Percentiles rank a stretch among this genome's conserved stretches.
Conservation (phyloP, 768 basidiomycete species). For the Amanita exitialis region DNA sequence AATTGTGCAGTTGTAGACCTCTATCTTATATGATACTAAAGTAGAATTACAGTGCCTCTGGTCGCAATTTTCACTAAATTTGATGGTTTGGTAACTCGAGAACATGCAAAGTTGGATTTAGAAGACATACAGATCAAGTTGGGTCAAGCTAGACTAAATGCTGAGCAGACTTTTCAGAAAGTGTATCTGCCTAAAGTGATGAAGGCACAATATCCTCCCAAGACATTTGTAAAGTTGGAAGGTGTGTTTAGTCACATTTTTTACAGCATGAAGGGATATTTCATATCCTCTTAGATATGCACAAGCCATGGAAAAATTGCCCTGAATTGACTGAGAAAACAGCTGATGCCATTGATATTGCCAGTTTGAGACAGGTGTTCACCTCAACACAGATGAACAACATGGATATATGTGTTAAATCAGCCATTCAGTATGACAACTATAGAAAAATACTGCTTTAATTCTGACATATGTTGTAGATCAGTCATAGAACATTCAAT, state of each 20-base stretch:
- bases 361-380: slow-evolving; percentile 10
- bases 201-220: neutral
- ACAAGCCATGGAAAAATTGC: slow-evolving; percentile 6
- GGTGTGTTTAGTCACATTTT: neutral
- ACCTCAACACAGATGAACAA: too few relatives aligned
- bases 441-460: neutral
- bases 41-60: slow-evolving; percentile 20
- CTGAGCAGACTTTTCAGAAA: slow-evolving; percentile 11
- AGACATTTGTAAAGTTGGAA: neutral
- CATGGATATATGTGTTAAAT: slow-evolving; percentile 7
- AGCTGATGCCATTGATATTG: slow-evolving; percentile 10
- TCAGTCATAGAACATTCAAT: neutral
- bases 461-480: neutral
- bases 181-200: neutral
- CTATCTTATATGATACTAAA: neutral
- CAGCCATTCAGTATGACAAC: slow-evolving; percentile 3
- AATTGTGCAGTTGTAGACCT: neutral
- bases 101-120: slow-evolving; percentile 6
- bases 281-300: slow-evolving; percentile 10
- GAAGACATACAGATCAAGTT: slow-evolving; percentile 4
- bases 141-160: slow-evolving; percentile 5
- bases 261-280: neutral
- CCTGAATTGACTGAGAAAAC: slow-evolving; percentile 13
- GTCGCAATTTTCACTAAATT: slow-evolving; percentile 28
- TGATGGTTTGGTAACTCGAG: slow-evolving; percentile 18